These are phyloP conservation scores for Neotropicomus parvogracilis DNA, from an alignment of 1,284 basidiomycete genomes.

Conservation along the genomic window DNA sequence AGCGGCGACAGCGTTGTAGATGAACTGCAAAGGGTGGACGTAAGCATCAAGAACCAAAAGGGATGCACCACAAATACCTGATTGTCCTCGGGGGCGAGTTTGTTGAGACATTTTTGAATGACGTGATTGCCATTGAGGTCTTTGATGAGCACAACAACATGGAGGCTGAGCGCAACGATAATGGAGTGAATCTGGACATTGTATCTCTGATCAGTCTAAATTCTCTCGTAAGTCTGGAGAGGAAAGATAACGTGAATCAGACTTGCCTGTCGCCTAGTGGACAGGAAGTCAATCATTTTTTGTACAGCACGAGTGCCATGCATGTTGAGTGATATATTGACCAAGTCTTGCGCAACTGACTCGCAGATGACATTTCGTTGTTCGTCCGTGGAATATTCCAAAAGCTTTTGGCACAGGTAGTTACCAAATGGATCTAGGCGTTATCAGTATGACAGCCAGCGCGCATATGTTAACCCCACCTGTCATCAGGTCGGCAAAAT, in stretches of 20 bases:
- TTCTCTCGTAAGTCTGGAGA: constrained; percentile 43
- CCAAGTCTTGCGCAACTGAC: constrained; percentile 94
- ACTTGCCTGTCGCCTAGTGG: constrained; percentile 88
- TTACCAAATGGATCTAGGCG: constrained; percentile 95
- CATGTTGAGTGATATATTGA: constrained; percentile 99
- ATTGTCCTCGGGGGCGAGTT: constrained; percentile 96
- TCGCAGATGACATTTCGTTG: constrained; percentile 97
- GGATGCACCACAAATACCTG: constrained; percentile 53
- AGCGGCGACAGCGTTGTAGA: constrained; percentile 98
- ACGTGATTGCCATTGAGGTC: constrained; percentile 99
- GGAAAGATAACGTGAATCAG: constrained; percentile 24
- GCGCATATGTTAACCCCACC: constrained; percentile 42
- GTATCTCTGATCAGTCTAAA: constrained; percentile 74
- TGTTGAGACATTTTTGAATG: constrained; percentile 99
- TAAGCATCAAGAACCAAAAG: constrained; percentile 2
- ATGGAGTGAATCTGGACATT: constrained; percentile 94
- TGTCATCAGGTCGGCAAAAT: constrained; percentile 99
- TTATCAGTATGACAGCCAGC: constrained; percentile 5
- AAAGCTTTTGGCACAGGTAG: constrained; percentile 97
- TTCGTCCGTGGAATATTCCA: constrained; percentile 97
- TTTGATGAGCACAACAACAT: constrained; percentile 99
- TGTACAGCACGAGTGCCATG: constrained; percentile 99
- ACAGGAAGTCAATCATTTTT: constrained; percentile 99
- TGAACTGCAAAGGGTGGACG: constrained; percentile 60
- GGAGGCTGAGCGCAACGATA: constrained; percentile 93